Evolutionary conservation across 116 monocot species (phyloP), one percentile per base, ranked within the genome.

Genomic region (Dioscorea cayenensis): DNA sequence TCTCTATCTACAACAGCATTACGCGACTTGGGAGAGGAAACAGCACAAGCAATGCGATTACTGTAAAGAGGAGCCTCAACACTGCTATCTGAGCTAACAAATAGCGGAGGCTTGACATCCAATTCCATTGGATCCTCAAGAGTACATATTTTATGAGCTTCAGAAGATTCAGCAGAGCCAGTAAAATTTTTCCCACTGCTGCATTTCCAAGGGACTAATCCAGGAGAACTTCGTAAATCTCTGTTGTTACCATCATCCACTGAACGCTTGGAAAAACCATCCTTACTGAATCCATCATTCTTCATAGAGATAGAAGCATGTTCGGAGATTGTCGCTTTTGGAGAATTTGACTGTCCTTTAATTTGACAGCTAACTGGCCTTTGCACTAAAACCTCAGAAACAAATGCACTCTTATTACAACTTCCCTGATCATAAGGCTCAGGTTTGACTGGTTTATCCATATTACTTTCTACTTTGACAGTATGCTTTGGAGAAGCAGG

Each of bases 11-110:
- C 55, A 62, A 60, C 51, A 60, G 16, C 71, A 64, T 75, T 58
- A 18, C 21, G n/a, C 50, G 5, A 66, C 59, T 32, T 68, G n/a
- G 52, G 71, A 72, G 75, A 67, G 36, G 75, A 75, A 72, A 68
- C 64, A 35, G 25, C 68, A 22, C 20, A 43, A 63, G 73, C 27
- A 80, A 37, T 52, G 38, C 13, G 61, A 29, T 71, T 62, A 23
- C 71, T 35, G 23, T 52, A 68, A n/a, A 28, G 65, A 36, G 75
- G 76, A 62, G 76, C 64, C 63, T 77, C 84, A 17, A 75, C 60
- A n/a, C 81, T 81, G 67, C 81, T 75, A 37, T 84, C 84, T 27
- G 78, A 84, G 74, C 81, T 84, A 14, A 75, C 70, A 20, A 76
- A 55, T 61, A 55, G 51, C 32, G 81, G 65, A 72, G 70, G 62